Evolutionary conservation across 345 rosid genomes (phyloP).

Genomic region (Camelina neglecta): DNA sequence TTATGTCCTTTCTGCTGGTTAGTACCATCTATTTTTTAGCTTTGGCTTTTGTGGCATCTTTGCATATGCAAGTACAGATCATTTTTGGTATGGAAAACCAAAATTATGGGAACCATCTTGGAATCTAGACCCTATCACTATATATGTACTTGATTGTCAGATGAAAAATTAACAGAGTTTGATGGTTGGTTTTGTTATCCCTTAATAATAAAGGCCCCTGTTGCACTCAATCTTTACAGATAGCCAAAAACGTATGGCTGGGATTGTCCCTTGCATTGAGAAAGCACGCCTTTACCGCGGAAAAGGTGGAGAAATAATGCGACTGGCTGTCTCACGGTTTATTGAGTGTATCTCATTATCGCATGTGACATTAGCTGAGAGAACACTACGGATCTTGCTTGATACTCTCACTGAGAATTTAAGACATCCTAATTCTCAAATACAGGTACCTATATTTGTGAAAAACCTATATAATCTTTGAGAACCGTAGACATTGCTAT

Average conservation of each 20-base stretch:
- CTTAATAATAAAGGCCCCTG: conserved; percentile 1
- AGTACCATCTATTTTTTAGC: conserved; percentile 44
- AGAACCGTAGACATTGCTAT: no score
- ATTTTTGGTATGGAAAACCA: conserved; percentile 26
- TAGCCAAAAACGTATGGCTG: conserved; percentile 71
- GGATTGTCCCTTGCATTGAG: conserved; percentile 84
- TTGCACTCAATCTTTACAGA: conserved; percentile 50
- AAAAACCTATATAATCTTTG: no score
- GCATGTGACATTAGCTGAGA: conserved; percentile 64
- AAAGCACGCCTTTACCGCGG: conserved; percentile 98
- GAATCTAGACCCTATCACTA: conserved; percentile 7
- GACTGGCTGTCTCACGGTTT: conserved; percentile 91
- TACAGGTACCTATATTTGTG: conserved; percentile 61
- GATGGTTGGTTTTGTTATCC: conserved; percentile 12
- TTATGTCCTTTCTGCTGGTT: conserved; percentile 65
- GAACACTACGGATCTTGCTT: conserved; percentile 66
- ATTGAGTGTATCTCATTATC: conserved; percentile 80
- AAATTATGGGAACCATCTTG: conserved; percentile 23
- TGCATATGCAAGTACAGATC: conserved; percentile 5
- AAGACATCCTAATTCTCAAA: conserved; percentile 93
- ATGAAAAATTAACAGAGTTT: neutral
- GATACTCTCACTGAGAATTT: conserved; percentile 82
- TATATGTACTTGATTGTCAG: conserved; percentile 21
- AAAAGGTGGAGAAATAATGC: conserved; percentile 99
- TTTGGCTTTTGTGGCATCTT: conserved; percentile 22